phyloP scores from a whole-genome alignment of 352 stramenopile species.

The Phytophthora constricta region DNA sequence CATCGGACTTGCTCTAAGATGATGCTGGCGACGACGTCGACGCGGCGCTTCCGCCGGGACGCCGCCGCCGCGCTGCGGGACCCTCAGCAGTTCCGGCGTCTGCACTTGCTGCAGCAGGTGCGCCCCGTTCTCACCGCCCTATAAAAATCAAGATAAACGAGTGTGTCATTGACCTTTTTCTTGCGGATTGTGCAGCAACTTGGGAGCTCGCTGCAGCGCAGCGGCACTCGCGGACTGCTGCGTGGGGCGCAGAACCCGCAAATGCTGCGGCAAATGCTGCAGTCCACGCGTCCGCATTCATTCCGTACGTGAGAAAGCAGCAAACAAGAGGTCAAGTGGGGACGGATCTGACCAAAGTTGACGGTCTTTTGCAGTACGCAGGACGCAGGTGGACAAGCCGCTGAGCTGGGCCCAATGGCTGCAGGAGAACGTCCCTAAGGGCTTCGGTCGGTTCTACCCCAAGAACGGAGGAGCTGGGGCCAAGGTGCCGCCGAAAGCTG shows the following conservation, averaged over 20 bases:
- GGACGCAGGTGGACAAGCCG: slow-evolving; percentile 50
- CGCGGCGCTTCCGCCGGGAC: slow-evolving; percentile 71
- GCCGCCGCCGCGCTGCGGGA: slow-evolving; percentile 59
- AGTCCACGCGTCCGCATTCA: slow-evolving; percentile 60
- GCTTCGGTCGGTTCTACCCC: slow-evolving; percentile 87
- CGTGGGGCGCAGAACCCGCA: slow-evolving; percentile 40
- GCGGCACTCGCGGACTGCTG: slow-evolving; percentile 46
- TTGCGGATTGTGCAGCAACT: slow-evolving; percentile 59
- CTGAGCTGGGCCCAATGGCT: slow-evolving; percentile 79
- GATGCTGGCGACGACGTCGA: slow-evolving; percentile 56
- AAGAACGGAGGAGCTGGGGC: slow-evolving; percentile 62
- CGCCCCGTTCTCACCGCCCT: background rate
- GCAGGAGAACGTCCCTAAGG: slow-evolving; percentile 73
- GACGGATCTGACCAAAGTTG: background rate
- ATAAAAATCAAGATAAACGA: slow-evolving; percentile 5
- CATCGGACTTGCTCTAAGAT: slow-evolving; percentile 9
- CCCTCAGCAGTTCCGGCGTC: slow-evolving; percentile 55
- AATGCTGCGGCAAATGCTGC: slow-evolving; percentile 53
- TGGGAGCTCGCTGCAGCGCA: slow-evolving; percentile 59
- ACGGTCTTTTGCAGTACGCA: slow-evolving; percentile 41
- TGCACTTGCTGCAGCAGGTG: slow-evolving; percentile 83
- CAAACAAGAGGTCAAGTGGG: background rate
- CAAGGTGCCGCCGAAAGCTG: slow-evolving; percentile 63
- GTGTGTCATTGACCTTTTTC: background rate
- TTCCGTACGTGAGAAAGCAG: slow-evolving; percentile 47